Conservation (phyloP, 805 yeast genomes). For the Candida tammaniensis region DNA sequence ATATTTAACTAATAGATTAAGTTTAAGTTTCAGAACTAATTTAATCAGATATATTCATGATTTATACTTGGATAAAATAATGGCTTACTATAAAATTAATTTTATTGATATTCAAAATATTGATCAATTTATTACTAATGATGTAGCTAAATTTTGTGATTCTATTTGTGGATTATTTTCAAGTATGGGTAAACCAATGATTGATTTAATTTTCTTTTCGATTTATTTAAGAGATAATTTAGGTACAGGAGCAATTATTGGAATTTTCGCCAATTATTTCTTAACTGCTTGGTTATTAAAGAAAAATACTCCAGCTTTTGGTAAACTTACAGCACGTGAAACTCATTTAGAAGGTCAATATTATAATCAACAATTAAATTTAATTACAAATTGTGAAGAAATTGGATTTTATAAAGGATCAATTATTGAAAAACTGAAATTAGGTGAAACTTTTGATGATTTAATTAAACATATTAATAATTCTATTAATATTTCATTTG, state of each 20-base stretch:
- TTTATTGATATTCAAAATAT: conserved; percentile 55
- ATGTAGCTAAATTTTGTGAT: conserved; percentile 74
- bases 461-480: conserved; percentile 53
- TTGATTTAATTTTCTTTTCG: conserved; percentile 81
- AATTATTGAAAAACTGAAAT: conserved; percentile 66
- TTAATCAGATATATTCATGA: conserved; percentile 86
- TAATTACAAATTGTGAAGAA: conserved; percentile 88
- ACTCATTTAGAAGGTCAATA: conserved; percentile 86
- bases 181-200: conserved; percentile 86
- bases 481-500: conserved; percentile 57
- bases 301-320: conserved; percentile 79
- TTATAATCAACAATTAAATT: conserved; percentile 78
- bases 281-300: conserved; percentile 74
- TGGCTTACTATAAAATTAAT: conserved; percentile 81
- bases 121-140: conserved; percentile 85
- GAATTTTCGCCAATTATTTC: conserved; percentile 78
- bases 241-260: conserved; percentile 82
- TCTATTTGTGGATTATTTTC: conserved; percentile 82
- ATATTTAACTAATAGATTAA: conserved; percentile 69
- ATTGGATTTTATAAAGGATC: conserved; percentile 93
- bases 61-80: conserved; percentile 72
- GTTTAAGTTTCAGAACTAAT: conserved; percentile 81
- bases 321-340: conserved; percentile 66
- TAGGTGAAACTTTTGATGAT: conserved; percentile 54
- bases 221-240: conserved; percentile 79